These are phyloP conservation scores for Pestalotiopsis fici DNA, from an alignment of 2,329 filamentous ascomycete species.

Conservation along the genomic window DNA sequence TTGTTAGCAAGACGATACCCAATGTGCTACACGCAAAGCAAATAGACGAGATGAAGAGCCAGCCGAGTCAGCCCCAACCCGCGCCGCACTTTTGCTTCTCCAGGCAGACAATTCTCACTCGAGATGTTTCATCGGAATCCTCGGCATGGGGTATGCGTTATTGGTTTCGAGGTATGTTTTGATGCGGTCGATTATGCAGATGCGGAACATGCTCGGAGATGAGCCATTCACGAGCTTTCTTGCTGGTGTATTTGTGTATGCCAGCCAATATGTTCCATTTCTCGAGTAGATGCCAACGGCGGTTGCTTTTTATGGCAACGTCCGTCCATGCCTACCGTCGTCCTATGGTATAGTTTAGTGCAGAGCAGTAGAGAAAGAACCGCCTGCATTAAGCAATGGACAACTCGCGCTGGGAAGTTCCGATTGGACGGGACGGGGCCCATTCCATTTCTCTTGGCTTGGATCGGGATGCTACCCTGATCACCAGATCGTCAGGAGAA, in stretches of 20 bases:
- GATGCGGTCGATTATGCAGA: not conserved
- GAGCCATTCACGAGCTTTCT: not conserved
- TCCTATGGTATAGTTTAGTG: not conserved
- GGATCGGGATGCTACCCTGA: not conserved
- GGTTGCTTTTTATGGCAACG: not conserved
- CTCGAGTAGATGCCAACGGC: not conserved
- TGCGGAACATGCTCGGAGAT: not conserved
- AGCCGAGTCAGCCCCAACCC: not conserved
- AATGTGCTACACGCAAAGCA: not conserved
- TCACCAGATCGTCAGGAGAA: constrained; percentile 4
- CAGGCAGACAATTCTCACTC: not conserved
- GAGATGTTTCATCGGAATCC: not conserved
- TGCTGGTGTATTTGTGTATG: not conserved
- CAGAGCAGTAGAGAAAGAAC: not conserved
- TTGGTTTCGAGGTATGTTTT: not conserved
- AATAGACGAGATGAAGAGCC: not conserved
- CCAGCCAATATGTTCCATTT: not conserved
- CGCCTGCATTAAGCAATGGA: not conserved
- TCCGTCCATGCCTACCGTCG: not conserved
- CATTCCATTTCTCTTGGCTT: not conserved
- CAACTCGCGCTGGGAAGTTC: not conserved
- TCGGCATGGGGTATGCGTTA: not conserved
- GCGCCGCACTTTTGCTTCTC: not conserved
- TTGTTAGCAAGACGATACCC: not conserved
- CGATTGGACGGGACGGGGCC: not conserved